Evolutionary conservation across 2,329 filamentous ascomycete genomes (phyloP).

Genomic region (Penicillium brasilianum): DNA sequence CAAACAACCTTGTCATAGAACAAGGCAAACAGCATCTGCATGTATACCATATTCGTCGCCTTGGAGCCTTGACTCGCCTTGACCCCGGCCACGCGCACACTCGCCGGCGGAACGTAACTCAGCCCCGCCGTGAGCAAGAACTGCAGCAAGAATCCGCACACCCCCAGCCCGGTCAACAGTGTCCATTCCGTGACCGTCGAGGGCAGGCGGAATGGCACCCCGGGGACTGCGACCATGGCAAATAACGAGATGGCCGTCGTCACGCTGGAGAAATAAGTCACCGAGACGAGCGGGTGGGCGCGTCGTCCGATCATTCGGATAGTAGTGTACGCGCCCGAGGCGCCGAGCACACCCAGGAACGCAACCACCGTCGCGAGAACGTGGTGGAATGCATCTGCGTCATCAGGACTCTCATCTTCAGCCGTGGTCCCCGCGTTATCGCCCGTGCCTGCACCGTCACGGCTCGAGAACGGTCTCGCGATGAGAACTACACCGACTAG

Average conservation of each 20-base stretch:
- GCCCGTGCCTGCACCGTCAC: conserved; percentile 23
- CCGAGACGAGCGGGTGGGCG: conserved; percentile 80
- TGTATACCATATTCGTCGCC: conserved; percentile 71
- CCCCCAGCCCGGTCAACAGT: conserved; percentile 69
- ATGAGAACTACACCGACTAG: conserved; percentile 82
- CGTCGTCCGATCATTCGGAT: conserved; percentile 80
- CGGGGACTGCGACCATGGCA: conserved; percentile 62
- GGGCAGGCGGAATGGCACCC: conserved; percentile 63
- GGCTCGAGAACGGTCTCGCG: conserved; percentile 63
- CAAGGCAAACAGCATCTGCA: conserved; percentile 72
- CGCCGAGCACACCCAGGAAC: conserved; percentile 77
- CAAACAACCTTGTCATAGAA: conserved; percentile 68
- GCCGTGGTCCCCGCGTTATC: conserved; percentile 24
- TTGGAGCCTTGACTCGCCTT: conserved; percentile 44
- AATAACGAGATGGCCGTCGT: conserved; percentile 70
- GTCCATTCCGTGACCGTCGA: conserved; percentile 64
- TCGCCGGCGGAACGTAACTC: conserved; percentile 67
- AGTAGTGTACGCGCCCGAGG: conserved; percentile 74
- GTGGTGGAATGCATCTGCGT: conserved; percentile 65
- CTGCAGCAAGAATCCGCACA: conserved; percentile 82
- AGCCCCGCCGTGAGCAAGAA: conserved; percentile 81
- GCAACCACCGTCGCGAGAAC: conserved; percentile 72
- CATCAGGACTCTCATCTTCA: conserved; percentile 34
- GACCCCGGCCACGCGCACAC: conserved; percentile 12
- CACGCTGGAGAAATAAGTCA: conserved; percentile 80